Evolutionary conservation across 768 basidiomycete species (phyloP).

Genomic region (Lactarius hengduanensis): DNA sequence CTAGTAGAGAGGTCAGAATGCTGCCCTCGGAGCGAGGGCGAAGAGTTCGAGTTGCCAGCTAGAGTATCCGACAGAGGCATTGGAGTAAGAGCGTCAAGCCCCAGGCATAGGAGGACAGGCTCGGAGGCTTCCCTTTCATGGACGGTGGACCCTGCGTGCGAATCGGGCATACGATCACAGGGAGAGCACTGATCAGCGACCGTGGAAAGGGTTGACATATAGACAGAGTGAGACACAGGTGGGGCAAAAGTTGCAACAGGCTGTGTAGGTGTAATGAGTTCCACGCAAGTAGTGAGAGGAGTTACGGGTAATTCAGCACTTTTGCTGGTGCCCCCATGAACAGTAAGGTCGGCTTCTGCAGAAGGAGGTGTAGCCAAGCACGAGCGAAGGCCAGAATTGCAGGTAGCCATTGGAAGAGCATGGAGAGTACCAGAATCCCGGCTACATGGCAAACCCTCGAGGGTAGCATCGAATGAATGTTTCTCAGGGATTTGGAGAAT

Average conservation of each 20-base stretch:
- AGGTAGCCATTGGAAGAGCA: background rate
- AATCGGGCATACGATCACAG: background rate
- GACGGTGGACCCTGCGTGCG: background rate
- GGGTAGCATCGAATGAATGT: background rate
- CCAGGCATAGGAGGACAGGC: background rate
- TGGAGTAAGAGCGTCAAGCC: background rate
- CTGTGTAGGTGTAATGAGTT: background rate
- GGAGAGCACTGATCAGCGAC: background rate
- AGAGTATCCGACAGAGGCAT: background rate
- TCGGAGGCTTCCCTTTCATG: background rate
- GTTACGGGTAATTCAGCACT: background rate
- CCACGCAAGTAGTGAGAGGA: background rate
- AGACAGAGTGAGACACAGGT: background rate
- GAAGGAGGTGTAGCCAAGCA: background rate
- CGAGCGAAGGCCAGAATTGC: background rate
- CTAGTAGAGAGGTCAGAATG: slow-evolving; percentile 1
- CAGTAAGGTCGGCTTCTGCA: background rate
- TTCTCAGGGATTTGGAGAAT: background rate
- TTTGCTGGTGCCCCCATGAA: background rate
- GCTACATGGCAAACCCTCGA: background rate
- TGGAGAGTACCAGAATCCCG: background rate
- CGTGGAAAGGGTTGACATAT: background rate
- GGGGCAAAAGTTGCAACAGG: background rate
- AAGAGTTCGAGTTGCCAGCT: background rate
- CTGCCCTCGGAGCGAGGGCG: background rate